These are phyloP conservation scores for Immersiella caudata DNA, from an alignment of 495 filamentous ascomycete genomes.

Conservation along the genomic window DNA sequence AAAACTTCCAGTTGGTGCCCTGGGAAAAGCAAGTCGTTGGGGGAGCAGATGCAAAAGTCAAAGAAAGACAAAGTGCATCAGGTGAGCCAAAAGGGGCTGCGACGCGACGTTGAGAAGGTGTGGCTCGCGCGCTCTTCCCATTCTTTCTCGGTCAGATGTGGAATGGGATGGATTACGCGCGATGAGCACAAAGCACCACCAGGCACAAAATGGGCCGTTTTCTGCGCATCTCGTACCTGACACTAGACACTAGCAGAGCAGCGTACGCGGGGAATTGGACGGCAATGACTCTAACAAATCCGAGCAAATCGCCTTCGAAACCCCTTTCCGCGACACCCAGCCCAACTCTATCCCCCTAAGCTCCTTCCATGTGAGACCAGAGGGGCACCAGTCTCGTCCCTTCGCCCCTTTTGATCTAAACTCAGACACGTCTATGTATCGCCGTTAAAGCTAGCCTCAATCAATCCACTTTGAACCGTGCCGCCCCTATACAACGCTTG, in stretches of 20 bases:
- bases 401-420: not conserved
- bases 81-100: constrained; percentile 2
- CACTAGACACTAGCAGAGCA: not conserved
- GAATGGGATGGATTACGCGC: constrained; percentile 2
- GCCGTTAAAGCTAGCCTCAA: not conserved
- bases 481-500: constrained; percentile 3
- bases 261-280: constrained; percentile 2
- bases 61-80: constrained; percentile 3
- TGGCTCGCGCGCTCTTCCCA: not conserved
- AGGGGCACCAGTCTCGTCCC: not conserved
- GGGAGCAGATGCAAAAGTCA: too few relatives aligned
- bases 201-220: not conserved
- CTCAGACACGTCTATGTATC: constrained; percentile 6
- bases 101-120: not conserved
- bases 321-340: constrained; percentile 10
- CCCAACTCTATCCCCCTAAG: constrained; percentile 9
- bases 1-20: too few relatives aligned
- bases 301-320: not conserved
- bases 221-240: not conserved
- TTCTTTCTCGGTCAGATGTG: not conserved
- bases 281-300: constrained; percentile 4
- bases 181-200: constrained; percentile 9
- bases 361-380: not conserved
- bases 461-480: not conserved
- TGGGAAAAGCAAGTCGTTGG: too few relatives aligned